Base-by-base conservation (phyloP, 202 grass and related monocot species). In the Zoysia matrella region DNA sequence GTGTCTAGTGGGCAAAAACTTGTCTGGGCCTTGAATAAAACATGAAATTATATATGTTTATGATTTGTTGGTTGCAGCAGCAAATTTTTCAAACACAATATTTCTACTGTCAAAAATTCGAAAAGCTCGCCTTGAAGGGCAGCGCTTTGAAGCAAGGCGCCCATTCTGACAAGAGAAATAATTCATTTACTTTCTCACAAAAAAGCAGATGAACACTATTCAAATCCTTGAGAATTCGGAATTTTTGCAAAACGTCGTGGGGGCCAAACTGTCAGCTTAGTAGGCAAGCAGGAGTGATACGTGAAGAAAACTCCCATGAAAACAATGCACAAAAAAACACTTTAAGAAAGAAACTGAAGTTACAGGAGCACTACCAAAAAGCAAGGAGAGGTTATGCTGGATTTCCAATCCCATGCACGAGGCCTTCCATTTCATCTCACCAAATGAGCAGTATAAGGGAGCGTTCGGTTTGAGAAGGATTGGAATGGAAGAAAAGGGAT, bases 281-380 rank as follows among this genome's bases (percentile, higher is more conserved):
- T 64, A 47, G 44, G 9, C 57, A 56, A 71, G 71, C 36, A 51
- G 43, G 8, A 40, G 3, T 45, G n/a, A 18, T 69, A 67, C 13
- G 13, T 69, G 55, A 55, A 84, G 43, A 60, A 43, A 67, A 63
- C 0, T 53, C 3, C 1, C 52, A 76, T 84, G 76, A 71, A 83
- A 75, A 55, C 67, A 78, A 46, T 30, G 50, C 4, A 16, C 44
- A 52, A 39, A 66, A 67, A 22, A 22, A 22, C n/a, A n/a, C n/a
- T n/a, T n/a, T 40, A 58, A 15, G 49, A 55, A 60, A 13, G 49
- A 15, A 85, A 74, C 12, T 18, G 77, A 82, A 86, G 83, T 84
- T 85, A 80, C 63, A 77, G 79, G 52, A 58, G 83, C 80, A 89
- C 88, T 87, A 65, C 40, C 54, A 0, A 79, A 92, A 90, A 80